Percentiles rank a stretch among this genome's conserved stretches.
phyloP scores from a whole-genome alignment of 352 stramenopile genomes.

The Pythium grandisporangium region DNA sequence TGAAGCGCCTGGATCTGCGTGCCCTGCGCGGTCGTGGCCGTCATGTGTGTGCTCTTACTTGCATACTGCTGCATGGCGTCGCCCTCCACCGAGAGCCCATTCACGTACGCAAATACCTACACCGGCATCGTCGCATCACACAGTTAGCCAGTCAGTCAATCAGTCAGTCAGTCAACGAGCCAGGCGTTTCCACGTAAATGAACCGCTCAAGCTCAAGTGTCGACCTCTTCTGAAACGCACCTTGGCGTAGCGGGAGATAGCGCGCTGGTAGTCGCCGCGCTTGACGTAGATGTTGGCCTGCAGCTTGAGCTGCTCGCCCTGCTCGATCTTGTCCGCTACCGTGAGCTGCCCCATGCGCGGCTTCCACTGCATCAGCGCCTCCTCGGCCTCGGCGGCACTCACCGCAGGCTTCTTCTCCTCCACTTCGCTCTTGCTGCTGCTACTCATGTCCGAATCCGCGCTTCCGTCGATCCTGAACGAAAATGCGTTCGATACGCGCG shows the following conservation, averaged over 20 bases:
- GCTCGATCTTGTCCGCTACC: conserved; percentile 64
- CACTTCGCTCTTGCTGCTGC: conserved; percentile 1
- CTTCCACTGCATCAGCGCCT: conserved; percentile 51
- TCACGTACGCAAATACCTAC: conserved; percentile 76
- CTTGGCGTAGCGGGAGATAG: conserved; percentile 52
- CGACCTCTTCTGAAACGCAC: conserved; percentile 8
- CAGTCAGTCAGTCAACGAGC: too few species aligned
- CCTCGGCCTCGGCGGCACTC: conserved; percentile 11
- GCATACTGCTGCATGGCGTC: conserved; percentile 78
- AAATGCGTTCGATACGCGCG: too few species aligned
- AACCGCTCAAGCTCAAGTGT: too few species aligned
- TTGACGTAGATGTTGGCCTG: conserved; percentile 70
- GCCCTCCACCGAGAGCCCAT: conserved; percentile 59
- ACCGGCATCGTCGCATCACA: too few species aligned
- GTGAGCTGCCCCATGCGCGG: conserved; percentile 50
- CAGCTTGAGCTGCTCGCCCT: conserved; percentile 68
- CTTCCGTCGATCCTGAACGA: too few species aligned
- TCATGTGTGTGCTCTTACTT: conserved; percentile 28
- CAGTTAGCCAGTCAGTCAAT: too few species aligned
- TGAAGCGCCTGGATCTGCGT: conserved; percentile 55
- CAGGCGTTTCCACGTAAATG: too few species aligned
- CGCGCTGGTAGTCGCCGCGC: conserved; percentile 44
- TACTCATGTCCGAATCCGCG: conserved; percentile 9
- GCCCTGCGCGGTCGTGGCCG: conserved; percentile 36
- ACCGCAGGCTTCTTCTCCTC: background rate